phyloP scores from a whole-genome alignment of 306 rosid genomes.

The Ammopiptanthus mongolicus region DNA sequence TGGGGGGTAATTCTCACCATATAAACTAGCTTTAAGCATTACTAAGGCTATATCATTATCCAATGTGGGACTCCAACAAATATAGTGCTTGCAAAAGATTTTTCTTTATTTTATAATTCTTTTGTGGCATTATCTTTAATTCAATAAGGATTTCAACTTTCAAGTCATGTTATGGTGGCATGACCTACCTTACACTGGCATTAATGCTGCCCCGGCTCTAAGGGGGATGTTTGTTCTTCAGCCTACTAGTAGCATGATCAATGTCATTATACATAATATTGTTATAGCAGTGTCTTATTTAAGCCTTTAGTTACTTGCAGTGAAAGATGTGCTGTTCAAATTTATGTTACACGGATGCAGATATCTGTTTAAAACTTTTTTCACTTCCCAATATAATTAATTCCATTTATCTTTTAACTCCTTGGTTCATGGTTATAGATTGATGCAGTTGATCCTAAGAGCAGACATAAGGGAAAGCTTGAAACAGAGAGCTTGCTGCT shows the following conservation, averaged over 20 bases:
- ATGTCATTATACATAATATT: not conserved
- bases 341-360: not conserved
- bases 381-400: not conserved
- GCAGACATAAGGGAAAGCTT: constrained; percentile 99
- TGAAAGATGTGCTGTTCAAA: not conserved
- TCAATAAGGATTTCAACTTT: not conserved
- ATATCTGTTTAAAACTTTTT: not conserved
- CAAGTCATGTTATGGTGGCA: not conserved
- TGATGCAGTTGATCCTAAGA: constrained; percentile 97
- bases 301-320: not conserved
- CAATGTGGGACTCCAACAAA: too few species aligned
- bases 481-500: constrained; percentile 81
- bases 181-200: not conserved
- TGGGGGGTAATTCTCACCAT: too few species aligned
- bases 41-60: too few species aligned
- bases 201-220: not conserved
- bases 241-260: too few species aligned
- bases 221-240: too few species aligned
- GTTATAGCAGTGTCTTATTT: not conserved
- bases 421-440: constrained; percentile 34
- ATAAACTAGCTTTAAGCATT: too few species aligned
- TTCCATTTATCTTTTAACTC: not conserved
- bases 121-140: not conserved
- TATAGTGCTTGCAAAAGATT: not conserved
- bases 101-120: not conserved